Conservation (phyloP, 805 yeast genomes). For the Kurtzmaniella fragi region DNA sequence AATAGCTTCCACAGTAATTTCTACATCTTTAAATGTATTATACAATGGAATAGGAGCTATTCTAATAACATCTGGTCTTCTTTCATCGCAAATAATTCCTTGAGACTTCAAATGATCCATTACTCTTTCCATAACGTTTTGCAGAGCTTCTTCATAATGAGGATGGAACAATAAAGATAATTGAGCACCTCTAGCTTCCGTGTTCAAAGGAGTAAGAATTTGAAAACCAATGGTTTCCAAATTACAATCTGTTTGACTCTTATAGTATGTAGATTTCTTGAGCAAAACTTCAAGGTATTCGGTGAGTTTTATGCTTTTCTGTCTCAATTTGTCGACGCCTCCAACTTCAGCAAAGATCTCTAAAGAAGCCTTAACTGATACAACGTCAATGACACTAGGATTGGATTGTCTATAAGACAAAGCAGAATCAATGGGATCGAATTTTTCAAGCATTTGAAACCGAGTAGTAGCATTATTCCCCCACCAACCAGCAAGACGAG, state of each 20-base stretch:
- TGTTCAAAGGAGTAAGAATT: conserved; percentile 67
- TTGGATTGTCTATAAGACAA: conserved; percentile 85
- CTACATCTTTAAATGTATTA: conserved; percentile 67
- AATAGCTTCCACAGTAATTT: conserved; percentile 39
- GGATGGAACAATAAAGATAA: conserved; percentile 63
- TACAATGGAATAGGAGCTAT: conserved; percentile 85
- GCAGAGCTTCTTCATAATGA: conserved; percentile 25
- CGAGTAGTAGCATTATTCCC: conserved; percentile 71
- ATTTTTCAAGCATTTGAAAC: conserved; percentile 73
- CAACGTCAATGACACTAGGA: conserved; percentile 84
- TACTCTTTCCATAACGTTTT: conserved; percentile 59
- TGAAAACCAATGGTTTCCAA: conserved; percentile 41
- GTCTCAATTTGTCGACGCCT: conserved; percentile 55
- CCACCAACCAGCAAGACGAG: conserved; percentile 97
- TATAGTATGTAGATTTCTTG: conserved; percentile 41
- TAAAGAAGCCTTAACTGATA: conserved; percentile 62
- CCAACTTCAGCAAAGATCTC: conserved; percentile 56
- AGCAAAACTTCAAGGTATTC: conserved; percentile 48
- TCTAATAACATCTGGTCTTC: conserved; percentile 86
- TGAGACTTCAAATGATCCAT: conserved; percentile 42
- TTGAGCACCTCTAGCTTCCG: conserved; percentile 70
- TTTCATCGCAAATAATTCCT: conserved; percentile 81
- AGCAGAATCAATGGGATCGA: conserved; percentile 82
- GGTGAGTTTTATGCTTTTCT: conserved; percentile 56
- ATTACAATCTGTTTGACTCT: conserved; percentile 16